Evolutionary conservation across 2,329 filamentous ascomycete species (phyloP), one percentile per base, ranked within the genome.

Genomic region (Clonostachys sp.): DNA sequence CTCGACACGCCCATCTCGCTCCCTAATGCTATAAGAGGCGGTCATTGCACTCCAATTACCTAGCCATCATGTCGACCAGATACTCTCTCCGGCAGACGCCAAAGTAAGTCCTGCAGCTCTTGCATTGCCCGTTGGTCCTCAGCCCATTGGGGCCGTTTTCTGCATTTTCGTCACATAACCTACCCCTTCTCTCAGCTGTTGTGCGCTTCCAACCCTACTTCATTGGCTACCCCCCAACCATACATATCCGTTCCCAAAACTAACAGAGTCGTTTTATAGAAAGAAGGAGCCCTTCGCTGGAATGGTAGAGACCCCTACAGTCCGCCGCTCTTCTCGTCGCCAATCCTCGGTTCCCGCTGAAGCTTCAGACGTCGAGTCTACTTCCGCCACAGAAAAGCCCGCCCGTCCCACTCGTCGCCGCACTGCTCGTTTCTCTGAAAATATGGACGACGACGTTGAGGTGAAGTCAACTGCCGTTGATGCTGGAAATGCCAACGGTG

Each of bases 241-340:
- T 30, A 30, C 2, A 30, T 10, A 10, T 14, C 17, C 2, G 12
- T 39, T 39, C n/a, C 10, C 36, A 18, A 39, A 14, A 38, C 41
- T 38, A 38, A 38, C 44, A 48, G 17, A 40, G 41, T 34, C 34
- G 39, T 14, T 33, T 8, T 39, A 24, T 38, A 83, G 79, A 54
- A 83, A 83, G 64, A 81, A 80, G 65, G 78, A 81, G 60, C 73
- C 80, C 49, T 82, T 80, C 56, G 72, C 80, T 35, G 79, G 79
- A 56, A 80, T 83, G 78, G 66, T 83, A 50, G 77, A 81, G 61
- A 83, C 78, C 9, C 78, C 78, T 24, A 39, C 51, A 45, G 50
- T 50, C 35, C 64, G 65, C 40, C 75, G 74, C 41, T 68, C 70
- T 49, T 67, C 68, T 42, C 71, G 75, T 57, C 74, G 78, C 56